Conservation (phyloP, 139 green algal species). For the Zygnema circumcarinatum region DNA sequence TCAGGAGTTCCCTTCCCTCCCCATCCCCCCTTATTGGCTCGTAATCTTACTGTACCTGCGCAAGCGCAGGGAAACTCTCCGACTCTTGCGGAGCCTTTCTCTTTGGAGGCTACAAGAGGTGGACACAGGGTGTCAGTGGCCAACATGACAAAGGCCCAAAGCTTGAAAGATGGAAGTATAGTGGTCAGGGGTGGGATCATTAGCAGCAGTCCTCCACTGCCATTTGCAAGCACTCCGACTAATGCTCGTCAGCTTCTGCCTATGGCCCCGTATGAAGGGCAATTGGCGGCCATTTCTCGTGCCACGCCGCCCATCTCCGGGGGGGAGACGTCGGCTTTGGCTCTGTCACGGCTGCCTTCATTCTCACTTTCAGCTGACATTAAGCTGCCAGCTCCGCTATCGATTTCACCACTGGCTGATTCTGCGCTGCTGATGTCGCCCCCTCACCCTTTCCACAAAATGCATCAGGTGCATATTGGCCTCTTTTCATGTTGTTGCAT, state of each 20-base stretch:
- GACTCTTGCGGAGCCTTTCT: background rate
- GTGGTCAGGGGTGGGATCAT: background rate
- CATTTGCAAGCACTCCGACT: constrained; percentile 7
- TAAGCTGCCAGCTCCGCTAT: background rate
- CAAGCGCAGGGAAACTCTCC: constrained; percentile 2
- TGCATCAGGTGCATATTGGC: background rate
- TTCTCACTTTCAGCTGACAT: constrained; percentile 24
- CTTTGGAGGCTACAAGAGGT: background rate
- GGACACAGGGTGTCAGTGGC: background rate
- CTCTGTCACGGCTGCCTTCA: background rate
- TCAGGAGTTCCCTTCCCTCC: background rate
- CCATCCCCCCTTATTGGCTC: background rate
- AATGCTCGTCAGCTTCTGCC: constrained; percentile 1
- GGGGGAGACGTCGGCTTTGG: constrained; percentile 12
- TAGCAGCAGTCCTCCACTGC: background rate
- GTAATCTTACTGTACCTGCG: background rate
- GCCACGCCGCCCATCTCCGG: constrained; percentile 31
- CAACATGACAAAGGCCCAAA: background rate
- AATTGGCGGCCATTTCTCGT: background rate
- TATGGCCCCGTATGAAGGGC: background rate
- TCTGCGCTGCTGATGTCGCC: constrained; percentile 26
- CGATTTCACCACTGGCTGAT: constrained; percentile 30
- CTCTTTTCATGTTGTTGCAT: background rate
- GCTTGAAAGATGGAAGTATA: background rate
- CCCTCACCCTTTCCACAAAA: constrained; percentile 18